Evolutionary conservation across 2,329 filamentous ascomycete genomes (phyloP).

Genomic region (Colletotrichum cuscutae): DNA sequence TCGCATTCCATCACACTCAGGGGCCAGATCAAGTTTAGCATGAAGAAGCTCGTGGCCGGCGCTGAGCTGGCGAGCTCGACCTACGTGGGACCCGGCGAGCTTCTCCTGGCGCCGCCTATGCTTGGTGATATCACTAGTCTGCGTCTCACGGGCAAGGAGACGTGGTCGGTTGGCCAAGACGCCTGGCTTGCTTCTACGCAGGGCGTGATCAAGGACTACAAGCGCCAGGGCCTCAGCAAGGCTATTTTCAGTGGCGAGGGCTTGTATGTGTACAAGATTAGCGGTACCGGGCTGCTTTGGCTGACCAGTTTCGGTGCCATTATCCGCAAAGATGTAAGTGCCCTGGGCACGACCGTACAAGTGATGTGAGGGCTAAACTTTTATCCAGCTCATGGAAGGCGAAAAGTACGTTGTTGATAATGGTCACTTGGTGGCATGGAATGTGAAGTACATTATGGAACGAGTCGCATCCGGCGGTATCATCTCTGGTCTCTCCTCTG

Average conservation of each 20-base stretch:
- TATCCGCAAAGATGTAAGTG: constrained; percentile 87
- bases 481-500: constrained; percentile 84
- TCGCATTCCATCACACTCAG: constrained; percentile 86
- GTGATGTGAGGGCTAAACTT: constrained; percentile 28
- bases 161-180: constrained; percentile 89
- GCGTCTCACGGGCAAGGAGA: constrained; percentile 75
- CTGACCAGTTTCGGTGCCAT: constrained; percentile 95
- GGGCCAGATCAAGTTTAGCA: constrained; percentile 83
- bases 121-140: constrained; percentile 89
- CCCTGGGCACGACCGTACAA: background rate
- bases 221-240: constrained; percentile 86
- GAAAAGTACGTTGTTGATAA: constrained; percentile 96
- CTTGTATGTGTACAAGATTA: constrained; percentile 88
- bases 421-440: constrained; percentile 95
- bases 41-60: constrained; percentile 90
- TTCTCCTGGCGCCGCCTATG: constrained; percentile 82
- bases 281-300: constrained; percentile 85
- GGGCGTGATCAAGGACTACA: constrained; percentile 88
- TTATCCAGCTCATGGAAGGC: constrained; percentile 64
- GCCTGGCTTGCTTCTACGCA: constrained; percentile 87
- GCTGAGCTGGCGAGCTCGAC: constrained; percentile 82
- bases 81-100: constrained; percentile 90
- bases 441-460: constrained; percentile 92
- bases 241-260: constrained; percentile 96
- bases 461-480: constrained; percentile 91